Base-by-base conservation (phyloP, 345 rosid genomes). In the Citropsis articulata region DNA sequence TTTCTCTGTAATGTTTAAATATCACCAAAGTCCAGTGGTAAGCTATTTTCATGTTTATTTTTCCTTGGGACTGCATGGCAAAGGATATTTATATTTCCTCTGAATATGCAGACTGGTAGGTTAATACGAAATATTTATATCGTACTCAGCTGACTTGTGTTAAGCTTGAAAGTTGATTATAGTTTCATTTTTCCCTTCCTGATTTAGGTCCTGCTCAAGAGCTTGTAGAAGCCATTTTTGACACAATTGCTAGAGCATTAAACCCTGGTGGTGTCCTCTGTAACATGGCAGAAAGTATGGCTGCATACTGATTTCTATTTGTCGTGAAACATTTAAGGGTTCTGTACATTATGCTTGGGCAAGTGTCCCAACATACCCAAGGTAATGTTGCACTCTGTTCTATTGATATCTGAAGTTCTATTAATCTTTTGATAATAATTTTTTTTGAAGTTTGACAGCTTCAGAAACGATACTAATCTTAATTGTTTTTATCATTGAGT, bases 281-380 rank as follows among this genome's bases (percentile, higher is more conserved):
- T 83, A 96, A 92, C 88, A 92, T 94, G 98, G 97, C 98, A 5
- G 98, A 96, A 83, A 94, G 99, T 79, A 90, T 94, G 99, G 99
- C 99, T 96, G 28, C 99, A 94, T 80, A 94, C 98, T 94, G 94
- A 85, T 96, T 66, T 80, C 90, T 31, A 84, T 89, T 40, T 94
- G 98, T 75, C 84, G 79, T 31, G 93, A 89, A 83, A 91, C 88
- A 73, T 96, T 96, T 85, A 94, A 89, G 81, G 97, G 89, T 63
- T 89, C 92, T 79, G 95, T 96, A 36, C 92, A 86, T 33, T 96
- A 96, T 84, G 99, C 98, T 12, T 96, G 99, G 98, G 81, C 98
- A 63, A 94, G 92, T 80, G 97, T 96, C 80, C 99, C 99, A 22
- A 92, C 98, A 56, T 96, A 91, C 88, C 99, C 98, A 78, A 96